phyloP scores from a whole-genome alignment of 1,284 basidiomycete species.

The Heterobasidion occidentale region DNA sequence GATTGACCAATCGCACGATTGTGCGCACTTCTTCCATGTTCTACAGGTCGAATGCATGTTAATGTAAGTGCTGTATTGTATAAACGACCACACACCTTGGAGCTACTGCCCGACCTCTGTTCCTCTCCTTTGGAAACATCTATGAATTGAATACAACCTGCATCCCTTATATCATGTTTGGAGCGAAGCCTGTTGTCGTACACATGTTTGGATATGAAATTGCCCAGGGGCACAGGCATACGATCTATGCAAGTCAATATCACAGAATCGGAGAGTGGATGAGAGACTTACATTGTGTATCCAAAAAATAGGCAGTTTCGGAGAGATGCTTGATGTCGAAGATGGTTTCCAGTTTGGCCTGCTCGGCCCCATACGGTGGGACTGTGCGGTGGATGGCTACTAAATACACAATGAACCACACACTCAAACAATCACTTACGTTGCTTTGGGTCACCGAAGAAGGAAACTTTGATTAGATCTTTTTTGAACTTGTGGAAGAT shows the following conservation, averaged over 20 bases:
- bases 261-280: neutral
- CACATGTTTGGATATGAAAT: conserved; percentile 37
- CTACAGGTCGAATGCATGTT: conserved; percentile 18
- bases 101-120: conserved; percentile 28
- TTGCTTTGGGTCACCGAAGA: conserved; percentile 41
- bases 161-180: conserved; percentile 20
- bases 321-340: conserved; percentile 39
- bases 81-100: conserved; percentile 24
- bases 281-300: conserved; percentile 33
- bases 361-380: conserved; percentile 37
- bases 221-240: conserved; percentile 38
- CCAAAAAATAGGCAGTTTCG: conserved; percentile 26
- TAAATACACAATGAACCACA: neutral
- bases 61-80: neutral
- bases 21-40: conserved; percentile 33
- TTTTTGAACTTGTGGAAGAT: conserved; percentile 26
- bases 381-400: conserved; percentile 22
- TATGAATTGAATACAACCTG: conserved; percentile 29
- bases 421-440: conserved; percentile 18
- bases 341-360: conserved; percentile 31
- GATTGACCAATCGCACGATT: conserved; percentile 28
- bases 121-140: conserved; percentile 34
- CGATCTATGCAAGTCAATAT: conserved; percentile 28
- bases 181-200: conserved; percentile 32
- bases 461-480: conserved; percentile 28